phyloP scores from a whole-genome alignment of 2,329 filamentous ascomycete genomes.

The Zasmidium angulare region DNA sequence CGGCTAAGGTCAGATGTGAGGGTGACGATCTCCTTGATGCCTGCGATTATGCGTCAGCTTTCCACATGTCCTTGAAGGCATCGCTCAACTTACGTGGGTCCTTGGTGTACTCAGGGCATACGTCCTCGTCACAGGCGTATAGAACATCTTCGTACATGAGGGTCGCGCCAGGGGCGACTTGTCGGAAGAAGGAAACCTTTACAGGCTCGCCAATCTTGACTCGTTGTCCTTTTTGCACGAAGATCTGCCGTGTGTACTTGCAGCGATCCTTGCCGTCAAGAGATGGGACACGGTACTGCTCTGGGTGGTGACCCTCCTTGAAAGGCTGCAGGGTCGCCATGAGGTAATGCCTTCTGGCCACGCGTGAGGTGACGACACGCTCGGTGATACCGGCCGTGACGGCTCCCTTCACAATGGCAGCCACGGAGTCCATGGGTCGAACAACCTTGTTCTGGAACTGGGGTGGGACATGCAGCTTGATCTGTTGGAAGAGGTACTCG shows the following conservation, averaged over 20 bases:
- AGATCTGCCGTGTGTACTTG: constrained; percentile 98
- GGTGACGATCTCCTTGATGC: constrained; percentile 98
- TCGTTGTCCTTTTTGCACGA: constrained; percentile 96
- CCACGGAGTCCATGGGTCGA: constrained; percentile 96
- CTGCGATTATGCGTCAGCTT: constrained; percentile 51
- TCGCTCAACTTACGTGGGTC: constrained; percentile 80
- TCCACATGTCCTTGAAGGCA: background rate
- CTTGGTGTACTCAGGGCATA: constrained; percentile 98
- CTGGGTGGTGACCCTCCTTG: constrained; percentile 97
- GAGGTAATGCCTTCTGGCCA: constrained; percentile 95
- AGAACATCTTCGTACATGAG: constrained; percentile 99
- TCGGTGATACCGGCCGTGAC: constrained; percentile 98
- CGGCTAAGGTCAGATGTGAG: constrained; percentile 94
- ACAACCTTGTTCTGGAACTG: constrained; percentile 99
- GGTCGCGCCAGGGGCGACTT: constrained; percentile 93
- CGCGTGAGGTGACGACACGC: constrained; percentile 92
- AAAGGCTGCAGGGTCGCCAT: constrained; percentile 99
- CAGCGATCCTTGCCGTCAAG: constrained; percentile 96
- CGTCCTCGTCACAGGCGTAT: constrained; percentile 96
- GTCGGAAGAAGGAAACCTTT: constrained; percentile 97
- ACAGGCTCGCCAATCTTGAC: constrained; percentile 99
- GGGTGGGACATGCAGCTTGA: constrained; percentile 95
- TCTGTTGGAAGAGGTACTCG: constrained; percentile 98
- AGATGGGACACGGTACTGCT: constrained; percentile 95
- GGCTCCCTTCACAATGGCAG: constrained; percentile 96